A percentile compares a stretch with the other conserved stretches of the same genome.
phyloP scores from a whole-genome alignment of 805 yeast genomes.

The Tetrapisispora namnaoensis region DNA sequence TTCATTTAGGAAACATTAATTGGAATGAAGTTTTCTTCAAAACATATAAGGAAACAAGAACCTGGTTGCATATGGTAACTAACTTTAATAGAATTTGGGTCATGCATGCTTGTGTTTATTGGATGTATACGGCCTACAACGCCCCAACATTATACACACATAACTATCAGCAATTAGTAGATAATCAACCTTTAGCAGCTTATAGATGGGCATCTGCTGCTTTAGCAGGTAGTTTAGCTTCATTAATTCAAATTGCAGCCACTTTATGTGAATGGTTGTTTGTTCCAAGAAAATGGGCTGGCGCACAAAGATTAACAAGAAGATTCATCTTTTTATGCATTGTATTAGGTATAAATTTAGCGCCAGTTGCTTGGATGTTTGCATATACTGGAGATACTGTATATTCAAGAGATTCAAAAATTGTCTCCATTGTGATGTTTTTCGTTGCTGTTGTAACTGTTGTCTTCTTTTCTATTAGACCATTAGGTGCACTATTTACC shows the following conservation, averaged over 20 bases:
- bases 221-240: conserved; percentile 84
- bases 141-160: conserved; percentile 86
- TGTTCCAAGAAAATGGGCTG: conserved; percentile 98
- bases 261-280: conserved; percentile 89
- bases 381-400: conserved; percentile 62
- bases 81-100: conserved; percentile 98
- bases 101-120: conserved; percentile 76
- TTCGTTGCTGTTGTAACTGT: conserved; percentile 78
- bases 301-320: conserved; percentile 91
- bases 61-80: conserved; percentile 92
- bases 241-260: conserved; percentile 72
- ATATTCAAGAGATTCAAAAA: conserved; percentile 59
- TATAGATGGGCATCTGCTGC: conserved; percentile 90
- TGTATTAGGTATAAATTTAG: conserved; percentile 63
- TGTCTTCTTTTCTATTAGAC: conserved; percentile 85
- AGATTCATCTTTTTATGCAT: conserved; percentile 66
- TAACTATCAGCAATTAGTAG: conserved; percentile 70
- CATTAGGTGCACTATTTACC: conserved; percentile 91
- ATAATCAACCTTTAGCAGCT: conserved; percentile 79
- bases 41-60: conserved; percentile 89
- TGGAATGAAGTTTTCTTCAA: conserved; percentile 91
- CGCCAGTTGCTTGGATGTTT: conserved; percentile 77
- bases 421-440: conserved; percentile 78
- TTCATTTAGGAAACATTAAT: conserved; percentile 78
- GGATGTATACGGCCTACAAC: conserved; percentile 92